Evolutionary conservation across 2,329 filamentous ascomycete species (phyloP), one percentile per base, ranked within the genome.

Genomic region (Pseudopyrenochaeta lycopersici): DNA sequence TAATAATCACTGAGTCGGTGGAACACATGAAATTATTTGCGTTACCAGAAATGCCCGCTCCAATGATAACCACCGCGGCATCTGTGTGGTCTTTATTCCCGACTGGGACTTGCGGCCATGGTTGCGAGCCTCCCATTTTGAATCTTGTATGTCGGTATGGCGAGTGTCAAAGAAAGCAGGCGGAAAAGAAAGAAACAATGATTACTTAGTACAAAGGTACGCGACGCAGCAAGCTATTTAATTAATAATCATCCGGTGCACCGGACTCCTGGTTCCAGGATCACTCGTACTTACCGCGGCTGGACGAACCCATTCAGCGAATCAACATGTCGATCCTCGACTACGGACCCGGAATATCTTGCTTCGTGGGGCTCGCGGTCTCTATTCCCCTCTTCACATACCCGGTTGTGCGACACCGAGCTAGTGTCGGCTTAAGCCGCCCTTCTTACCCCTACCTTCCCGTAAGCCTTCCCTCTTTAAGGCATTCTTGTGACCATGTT

Each of bases 1-100:
- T 12, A 58, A 50, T 12, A 58, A 50, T 18, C 17, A 27, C 7
- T 41, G 18, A 11, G 7, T n/a, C 11, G 12, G 17, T n/a, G 9
- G 18, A 30, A 10, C 23, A 27, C 23, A 9, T 9, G 36, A 32
- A 2, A 7, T 17, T 9, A 29, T 30, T 48, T 11, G 39, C 64
- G 20, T 39, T 68, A 80, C 82, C 82, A 52, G 81, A 82, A 29
- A 84, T 79, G 0, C 82, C 82, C 7, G 81, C 84, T 3, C 84
- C 84, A 31, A 87, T 82, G 46, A 86, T 86, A 7, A 85, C 79
- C 1, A 86, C 83, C 2, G 81, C 79, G 1, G 83, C 80, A 56
- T 80, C 76, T 7, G 80, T 82, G 54, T 82, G 80, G 56, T 81
- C 77, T 46, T 79, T 78, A 56, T 84, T 85, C 14, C 80, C 77